A percentile compares a stretch with the other conserved stretches of the same genome.
phyloP scores from a whole-genome alignment of 1,139 yeast species.

The Entelexis paramagnoliae region DNA sequence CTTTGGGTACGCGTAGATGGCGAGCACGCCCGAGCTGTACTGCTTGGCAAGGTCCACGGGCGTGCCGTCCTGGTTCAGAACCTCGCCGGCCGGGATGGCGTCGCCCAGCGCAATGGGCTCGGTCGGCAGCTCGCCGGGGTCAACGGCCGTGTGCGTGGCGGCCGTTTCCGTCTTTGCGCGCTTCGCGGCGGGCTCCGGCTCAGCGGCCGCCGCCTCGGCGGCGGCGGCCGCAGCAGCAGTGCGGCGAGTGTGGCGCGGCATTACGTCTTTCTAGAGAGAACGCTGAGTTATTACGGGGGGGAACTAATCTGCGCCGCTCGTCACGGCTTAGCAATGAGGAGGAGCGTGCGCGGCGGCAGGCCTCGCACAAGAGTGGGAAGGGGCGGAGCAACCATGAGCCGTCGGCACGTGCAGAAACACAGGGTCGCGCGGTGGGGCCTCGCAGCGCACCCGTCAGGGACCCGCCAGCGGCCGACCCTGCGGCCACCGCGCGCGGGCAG shows the following conservation, averaged over 20 bases:
- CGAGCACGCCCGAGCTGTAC: slow-evolving; percentile 24
- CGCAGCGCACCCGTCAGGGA: background rate
- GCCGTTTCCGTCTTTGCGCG: slow-evolving; percentile 9
- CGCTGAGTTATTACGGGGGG: too few relatives aligned
- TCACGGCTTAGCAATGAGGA: background rate
- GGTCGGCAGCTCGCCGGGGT: slow-evolving; percentile 6
- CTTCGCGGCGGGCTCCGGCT: slow-evolving; percentile 8
- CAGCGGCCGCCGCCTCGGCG: background rate
- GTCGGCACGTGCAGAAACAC: background rate
- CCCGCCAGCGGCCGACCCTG: background rate
- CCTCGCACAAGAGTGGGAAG: too few relatives aligned
- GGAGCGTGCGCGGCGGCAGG: background rate
- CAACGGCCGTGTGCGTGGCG: too few relatives aligned
- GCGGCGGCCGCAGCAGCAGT: slow-evolving; percentile 2
- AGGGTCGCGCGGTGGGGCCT: background rate
- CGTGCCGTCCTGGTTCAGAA: slow-evolving; percentile 59
- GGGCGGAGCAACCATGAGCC: background rate
- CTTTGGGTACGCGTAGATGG: slow-evolving; percentile 70
- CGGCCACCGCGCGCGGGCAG: background rate
- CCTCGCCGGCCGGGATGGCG: slow-evolving; percentile 51
- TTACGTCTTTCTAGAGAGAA: background rate
- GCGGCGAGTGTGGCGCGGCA: slow-evolving; percentile 2
- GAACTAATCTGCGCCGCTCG: background rate
- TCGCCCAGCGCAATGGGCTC: slow-evolving; percentile 48
- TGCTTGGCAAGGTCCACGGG: slow-evolving; percentile 34